Base-by-base conservation (phyloP, 768 basidiomycete species). In the Lentinus tigrinus region DNA sequence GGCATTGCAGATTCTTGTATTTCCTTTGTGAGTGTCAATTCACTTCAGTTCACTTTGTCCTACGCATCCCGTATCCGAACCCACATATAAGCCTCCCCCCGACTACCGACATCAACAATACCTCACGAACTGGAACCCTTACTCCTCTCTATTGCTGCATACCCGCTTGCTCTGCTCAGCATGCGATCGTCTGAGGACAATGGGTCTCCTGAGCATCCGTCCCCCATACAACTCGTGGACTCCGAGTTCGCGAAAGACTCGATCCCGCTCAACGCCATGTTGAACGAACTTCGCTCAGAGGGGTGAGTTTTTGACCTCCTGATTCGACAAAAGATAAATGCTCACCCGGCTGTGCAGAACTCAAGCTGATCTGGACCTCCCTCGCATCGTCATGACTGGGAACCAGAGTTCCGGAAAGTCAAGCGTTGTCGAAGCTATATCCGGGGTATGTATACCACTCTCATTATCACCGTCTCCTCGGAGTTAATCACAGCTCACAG, bases 351-450 rank as follows among this genome's bases (percentile, higher is more conserved):
- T 10, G 38, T 10, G 3, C 37, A 78, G 79, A 1, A 73, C 75
- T 2, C 77, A 81, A 65, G 71, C 70, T 3, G 76, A 80, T 23
- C 65, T 82, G 11, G 80, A 83, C 54, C 67, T 83, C 5, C 80
- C 82, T 8, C 69, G 79, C 8, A 78, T 83, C 43, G 77, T 76
- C 19, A 78, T 81, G 40, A 80, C 81, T 38, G 81, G 81, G 14
- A 81, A 80, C 43, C 83, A 83, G 65, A 77, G 75, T 47, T 79
- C 80, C 7, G 83, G 76, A 3, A 79, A 79, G 62, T 78, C 76
- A 1, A 75, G 74, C 43, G 70, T 82, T 9, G 78, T 82, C 1
- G 81, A 82, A 61, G 77, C 81, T 1, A 80, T 83, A 21, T 77
- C 77, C 11, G 78, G 77, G 14, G 78, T 80, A 57, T 23, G 48